phyloP scores from a whole-genome alignment of 345 rosid genomes.

The Acer saccharum region DNA sequence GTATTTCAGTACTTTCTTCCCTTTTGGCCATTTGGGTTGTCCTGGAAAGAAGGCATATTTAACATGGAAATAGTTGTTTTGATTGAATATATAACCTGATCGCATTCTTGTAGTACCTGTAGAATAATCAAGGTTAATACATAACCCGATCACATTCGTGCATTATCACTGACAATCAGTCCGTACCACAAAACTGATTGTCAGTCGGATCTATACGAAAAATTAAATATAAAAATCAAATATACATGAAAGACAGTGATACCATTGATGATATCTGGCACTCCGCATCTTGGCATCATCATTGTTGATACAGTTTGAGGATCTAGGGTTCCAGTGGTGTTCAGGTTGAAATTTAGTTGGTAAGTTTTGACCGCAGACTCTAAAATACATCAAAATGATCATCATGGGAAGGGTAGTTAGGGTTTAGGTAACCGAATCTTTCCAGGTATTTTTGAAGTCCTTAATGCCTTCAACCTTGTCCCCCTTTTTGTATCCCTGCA shows the following conservation, averaged over 20 bases:
- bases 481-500: neutral
- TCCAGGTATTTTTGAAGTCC: neutral
- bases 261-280: constrained; percentile 20
- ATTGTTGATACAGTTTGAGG: constrained; percentile 5
- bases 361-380: constrained; percentile 21
- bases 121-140: too few relatives aligned
- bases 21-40: neutral
- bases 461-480: neutral
- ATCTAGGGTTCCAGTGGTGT: constrained; percentile 17
- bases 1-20: neutral
- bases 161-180: too few relatives aligned
- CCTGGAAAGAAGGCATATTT: neutral
- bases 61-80: neutral
- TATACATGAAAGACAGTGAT: too few relatives aligned
- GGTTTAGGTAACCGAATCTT: neutral
- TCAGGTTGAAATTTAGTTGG: constrained; percentile 16
- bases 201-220: too few relatives aligned
- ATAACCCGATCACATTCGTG: too few relatives aligned
- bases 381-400: neutral
- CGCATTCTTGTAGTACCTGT: neutral
- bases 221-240: too few relatives aligned
- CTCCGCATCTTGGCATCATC: constrained; percentile 27
- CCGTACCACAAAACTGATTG: too few relatives aligned
- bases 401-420: neutral
- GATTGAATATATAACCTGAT: neutral